Base-by-base conservation (phyloP, 495 filamentous ascomycete genomes). In the Neurospora terricola region DNA sequence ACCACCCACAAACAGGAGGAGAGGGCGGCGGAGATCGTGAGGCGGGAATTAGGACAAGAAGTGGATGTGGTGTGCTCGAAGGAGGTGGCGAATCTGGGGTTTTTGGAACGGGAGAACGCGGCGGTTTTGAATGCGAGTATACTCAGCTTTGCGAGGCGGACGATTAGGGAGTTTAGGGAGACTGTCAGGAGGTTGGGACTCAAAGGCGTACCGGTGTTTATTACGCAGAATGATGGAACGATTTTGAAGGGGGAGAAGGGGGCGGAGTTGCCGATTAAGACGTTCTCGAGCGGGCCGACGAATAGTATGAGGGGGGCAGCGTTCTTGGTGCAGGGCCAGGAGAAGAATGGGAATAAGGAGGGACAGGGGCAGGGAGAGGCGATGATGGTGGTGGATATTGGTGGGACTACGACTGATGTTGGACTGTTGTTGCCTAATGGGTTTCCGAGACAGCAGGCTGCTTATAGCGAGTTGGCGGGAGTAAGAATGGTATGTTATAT, bases 251-350 rank as follows among this genome's bases (percentile, higher is more conserved):
- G 81, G 0, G 83, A 84, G 38, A 80, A 81, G 73, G 87, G 87
- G 3, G 81, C 84, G 3, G 80, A 76, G 43, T 72, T 87, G n/a
- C 87, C 87, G 0, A 88, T 89, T 72, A 76, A 84, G 54, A 86
- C 86, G 0, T 88, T 89, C 70, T 85, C 83, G 0, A 86, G 83
- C 38, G 87, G 87, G 0, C 86, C 87, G 18, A 88, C 87, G 0
- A 89, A 89, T 70, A 86, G 84, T 38, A 88, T 88, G 86, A 80
- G 86, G 3, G 87, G 87, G 5, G 87, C 87, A 7, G 86, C 86
- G 0, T 88, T 86, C 70, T 77, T 89, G 27, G 77, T 78, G 5
- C 77, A 76, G 72, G 8, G 8, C 7, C 75, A 76, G 74, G 39
- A 80, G 38, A 59, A 77, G 21, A 18, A 2, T 9, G 14, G 9